Conservation (phyloP, 2,329 filamentous ascomycete genomes). For the Tolypocladium cylindrosporum region DNA sequence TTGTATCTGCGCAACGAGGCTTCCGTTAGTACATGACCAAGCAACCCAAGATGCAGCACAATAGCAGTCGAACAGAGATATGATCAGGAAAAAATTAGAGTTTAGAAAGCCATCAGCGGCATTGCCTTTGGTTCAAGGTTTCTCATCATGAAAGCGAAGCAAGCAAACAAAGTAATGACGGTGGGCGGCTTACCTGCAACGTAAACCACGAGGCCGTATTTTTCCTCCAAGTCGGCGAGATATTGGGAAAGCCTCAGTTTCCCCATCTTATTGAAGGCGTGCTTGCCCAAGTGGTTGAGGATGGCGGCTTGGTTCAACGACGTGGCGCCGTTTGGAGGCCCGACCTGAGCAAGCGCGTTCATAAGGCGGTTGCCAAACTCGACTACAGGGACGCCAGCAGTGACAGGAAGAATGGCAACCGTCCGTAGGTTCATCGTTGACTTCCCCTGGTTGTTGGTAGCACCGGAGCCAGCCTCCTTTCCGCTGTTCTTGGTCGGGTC, state of each 20-base stretch:
- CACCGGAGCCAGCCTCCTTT: slow-evolving; percentile 53
- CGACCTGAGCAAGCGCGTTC: slow-evolving; percentile 81
- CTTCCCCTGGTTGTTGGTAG: slow-evolving; percentile 47
- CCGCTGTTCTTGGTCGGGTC: slow-evolving; percentile 60
- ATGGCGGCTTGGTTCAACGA: slow-evolving; percentile 91
- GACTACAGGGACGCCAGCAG: slow-evolving; percentile 82
- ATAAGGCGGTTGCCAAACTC: slow-evolving; percentile 89
- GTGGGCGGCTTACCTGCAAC: slow-evolving; percentile 55
- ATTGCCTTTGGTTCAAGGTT: slow-evolving; percentile 38
- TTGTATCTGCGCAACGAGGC: slow-evolving; percentile 59
- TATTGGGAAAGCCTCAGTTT: slow-evolving; percentile 95
- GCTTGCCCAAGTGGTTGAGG: slow-evolving; percentile 84
- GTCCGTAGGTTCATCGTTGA: slow-evolving; percentile 90
- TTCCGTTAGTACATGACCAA: slow-evolving; percentile 16
- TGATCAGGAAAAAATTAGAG: slow-evolving; percentile 61
- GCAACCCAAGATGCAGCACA: slow-evolving; percentile 1
- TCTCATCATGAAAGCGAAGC: slow-evolving; percentile 36
- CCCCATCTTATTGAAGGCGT: slow-evolving; percentile 95
- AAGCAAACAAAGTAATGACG: neutral
- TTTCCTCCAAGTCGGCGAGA: slow-evolving; percentile 91
- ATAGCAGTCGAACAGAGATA: slow-evolving; percentile 2
- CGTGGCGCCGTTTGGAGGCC: slow-evolving; percentile 79
- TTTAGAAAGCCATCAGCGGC: slow-evolving; percentile 47
- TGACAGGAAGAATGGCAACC: slow-evolving; percentile 84
- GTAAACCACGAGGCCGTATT: slow-evolving; percentile 91